phyloP scores from a whole-genome alignment of 106 monocot species.

The Iris macrosiphon region DNA sequence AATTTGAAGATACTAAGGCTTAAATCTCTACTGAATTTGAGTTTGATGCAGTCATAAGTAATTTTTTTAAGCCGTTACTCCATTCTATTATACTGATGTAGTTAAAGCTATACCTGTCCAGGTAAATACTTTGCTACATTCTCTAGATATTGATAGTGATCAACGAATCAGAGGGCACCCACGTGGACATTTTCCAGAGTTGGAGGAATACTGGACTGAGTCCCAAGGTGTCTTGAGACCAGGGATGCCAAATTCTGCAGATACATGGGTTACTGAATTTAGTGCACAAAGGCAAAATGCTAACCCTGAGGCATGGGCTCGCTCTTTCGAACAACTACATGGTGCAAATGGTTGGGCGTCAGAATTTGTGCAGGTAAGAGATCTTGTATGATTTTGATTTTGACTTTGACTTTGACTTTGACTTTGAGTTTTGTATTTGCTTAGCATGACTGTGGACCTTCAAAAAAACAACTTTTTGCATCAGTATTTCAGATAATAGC shows the following conservation, averaged over 20 bases:
- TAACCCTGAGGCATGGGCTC: conserved; percentile 74
- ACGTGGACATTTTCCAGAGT: conserved; percentile 61
- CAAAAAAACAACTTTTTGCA: not conserved
- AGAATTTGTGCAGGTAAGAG: conserved; percentile 84
- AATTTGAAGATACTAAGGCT: too few species aligned
- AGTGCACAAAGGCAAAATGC: conserved; percentile 38
- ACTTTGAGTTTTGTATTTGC: not conserved
- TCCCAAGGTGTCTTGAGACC: conserved; percentile 58
- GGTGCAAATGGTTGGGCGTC: conserved; percentile 97
- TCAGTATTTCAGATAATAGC: too few species aligned
- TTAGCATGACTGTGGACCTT: too few species aligned
- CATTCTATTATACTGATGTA: not conserved
- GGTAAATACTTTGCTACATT: conserved; percentile 84
- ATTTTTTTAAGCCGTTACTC: not conserved
- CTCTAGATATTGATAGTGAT: conserved; percentile 86
- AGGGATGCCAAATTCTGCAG: conserved; percentile 40
- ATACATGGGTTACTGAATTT: conserved; percentile 85
- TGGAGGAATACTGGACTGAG: conserved; percentile 94
- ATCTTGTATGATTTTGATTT: not conserved
- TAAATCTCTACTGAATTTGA: too few species aligned
- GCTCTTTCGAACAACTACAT: conserved; percentile 85
- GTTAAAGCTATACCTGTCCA: conserved; percentile 10
- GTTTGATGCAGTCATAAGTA: too few species aligned
- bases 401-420: not conserved
- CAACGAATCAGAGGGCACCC: conserved; percentile 55